Conservation (phyloP, 2,329 filamentous ascomycete genomes). For the Penicillium sp. region DNA sequence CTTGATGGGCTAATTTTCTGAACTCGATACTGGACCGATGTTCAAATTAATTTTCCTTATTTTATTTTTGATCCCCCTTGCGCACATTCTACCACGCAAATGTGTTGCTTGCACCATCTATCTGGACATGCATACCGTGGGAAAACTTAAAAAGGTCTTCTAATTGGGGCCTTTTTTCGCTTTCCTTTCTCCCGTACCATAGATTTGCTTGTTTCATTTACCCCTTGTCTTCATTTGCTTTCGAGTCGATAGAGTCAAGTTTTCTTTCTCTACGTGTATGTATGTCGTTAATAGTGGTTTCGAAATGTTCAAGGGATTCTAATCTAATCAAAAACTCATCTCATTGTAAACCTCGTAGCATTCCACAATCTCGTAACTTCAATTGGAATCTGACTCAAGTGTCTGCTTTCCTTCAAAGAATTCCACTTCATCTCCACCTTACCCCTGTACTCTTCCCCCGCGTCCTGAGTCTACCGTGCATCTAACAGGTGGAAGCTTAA, state of each 20-base stretch:
- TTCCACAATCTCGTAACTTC: neutral
- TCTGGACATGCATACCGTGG: slow-evolving; percentile 28
- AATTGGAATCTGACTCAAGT: neutral
- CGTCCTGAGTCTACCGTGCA: neutral
- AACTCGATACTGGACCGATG: slow-evolving; percentile 37
- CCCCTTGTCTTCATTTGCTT: slow-evolving; percentile 27
- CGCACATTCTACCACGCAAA: slow-evolving; percentile 11
- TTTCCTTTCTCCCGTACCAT: slow-evolving; percentile 33
- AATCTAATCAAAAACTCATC: slow-evolving; percentile 17
- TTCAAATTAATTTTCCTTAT: slow-evolving; percentile 20
- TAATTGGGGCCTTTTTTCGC: slow-evolving; percentile 10
- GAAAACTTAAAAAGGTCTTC: slow-evolving; percentile 13
- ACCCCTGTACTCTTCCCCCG: neutral
- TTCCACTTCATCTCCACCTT: neutral
- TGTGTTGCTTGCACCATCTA: slow-evolving; percentile 25
- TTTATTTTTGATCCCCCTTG: slow-evolving; percentile 16
- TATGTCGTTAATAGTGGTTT: slow-evolving; percentile 44
- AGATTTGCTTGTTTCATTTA: slow-evolving; percentile 36
- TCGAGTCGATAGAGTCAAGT: slow-evolving; percentile 33
- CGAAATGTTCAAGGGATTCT: slow-evolving; percentile 34
- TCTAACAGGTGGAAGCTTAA: slow-evolving; percentile 27
- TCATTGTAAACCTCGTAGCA: slow-evolving; percentile 2
- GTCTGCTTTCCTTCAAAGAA: neutral
- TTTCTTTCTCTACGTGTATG: slow-evolving; percentile 40
- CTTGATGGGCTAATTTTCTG: slow-evolving; percentile 17